These are phyloP conservation scores for Salvia hispanica DNA, from an alignment of 257 asterid species.

Conservation along the genomic window DNA sequence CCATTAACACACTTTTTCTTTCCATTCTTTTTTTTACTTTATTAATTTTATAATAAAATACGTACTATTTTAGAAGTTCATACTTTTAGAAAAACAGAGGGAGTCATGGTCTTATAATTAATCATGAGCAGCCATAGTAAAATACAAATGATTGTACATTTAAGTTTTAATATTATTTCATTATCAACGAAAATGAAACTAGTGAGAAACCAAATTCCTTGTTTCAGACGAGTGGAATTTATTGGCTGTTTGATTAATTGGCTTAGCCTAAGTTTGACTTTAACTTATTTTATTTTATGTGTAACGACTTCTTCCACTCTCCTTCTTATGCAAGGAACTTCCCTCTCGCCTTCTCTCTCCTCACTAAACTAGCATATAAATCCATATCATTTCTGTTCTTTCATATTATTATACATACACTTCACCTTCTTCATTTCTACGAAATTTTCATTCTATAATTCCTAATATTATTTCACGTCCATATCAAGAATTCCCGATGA, in stretches of 20 bases:
- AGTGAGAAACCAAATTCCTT: background rate
- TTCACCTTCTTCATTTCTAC: conserved; percentile 1
- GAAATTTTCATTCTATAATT: conserved; percentile 26
- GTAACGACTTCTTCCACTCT: conserved; percentile 3
- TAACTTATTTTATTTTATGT: too few species aligned
- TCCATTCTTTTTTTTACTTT: too few species aligned
- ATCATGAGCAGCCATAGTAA: too few species aligned
- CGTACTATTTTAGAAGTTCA: too few species aligned
- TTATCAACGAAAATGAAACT: background rate
- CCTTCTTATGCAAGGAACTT: conserved; percentile 4
- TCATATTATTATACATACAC: background rate
- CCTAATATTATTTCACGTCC: conserved; percentile 10
- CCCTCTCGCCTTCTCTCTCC: conserved; percentile 14
- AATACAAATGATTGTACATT: too few species aligned
- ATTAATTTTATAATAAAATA: too few species aligned
- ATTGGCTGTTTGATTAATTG: background rate
- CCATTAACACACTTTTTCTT: too few species aligned
- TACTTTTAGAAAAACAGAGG: too few species aligned
- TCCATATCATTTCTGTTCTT: background rate
- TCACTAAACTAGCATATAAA: background rate
- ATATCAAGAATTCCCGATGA: conserved; percentile 35
- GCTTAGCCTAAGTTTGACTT: conserved; percentile 11
- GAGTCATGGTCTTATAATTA: too few species aligned
- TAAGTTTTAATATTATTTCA: too few species aligned
- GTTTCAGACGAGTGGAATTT: conserved; percentile 5